Evolutionary conservation across 805 yeast species (phyloP), one percentile per base, ranked within the genome.

Genomic region (Metschnikowia proteae): DNA sequence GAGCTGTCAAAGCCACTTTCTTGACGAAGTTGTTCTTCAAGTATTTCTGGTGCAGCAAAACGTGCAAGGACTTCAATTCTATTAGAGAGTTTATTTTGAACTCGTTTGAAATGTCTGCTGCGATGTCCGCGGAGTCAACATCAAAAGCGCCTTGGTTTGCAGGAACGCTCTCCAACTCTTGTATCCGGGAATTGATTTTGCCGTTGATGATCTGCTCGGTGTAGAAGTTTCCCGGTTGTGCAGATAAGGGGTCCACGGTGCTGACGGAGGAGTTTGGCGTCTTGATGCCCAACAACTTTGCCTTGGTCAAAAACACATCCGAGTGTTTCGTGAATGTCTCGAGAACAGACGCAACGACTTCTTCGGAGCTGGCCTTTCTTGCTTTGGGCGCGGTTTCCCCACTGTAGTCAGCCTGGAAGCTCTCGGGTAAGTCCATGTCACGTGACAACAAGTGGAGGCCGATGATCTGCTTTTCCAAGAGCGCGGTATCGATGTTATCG

Each of bases 31-130:
- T 75, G 59, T 83, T 84, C 62, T 88, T 82, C 45, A 86, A 56
- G 49, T 80, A 81, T 60, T 86, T 87, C 62, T 87, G 96, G 55
- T 83, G 80, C 1, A 86, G 74, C 47, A 87, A 70, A 3, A 86
- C 63, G 55, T 83, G 80, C 50, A 87, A 69, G 1, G 86, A 71
- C 62, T 86, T 87, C 57, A 87, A 68, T 66, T 87, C 96, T 36
- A 86, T 73, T 31, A 87, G 66, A 4, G 89, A 81, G 47, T 74
- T 78, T n/a, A 84, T 63, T 63, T 86, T 86, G 47, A 84, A 64
- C 25, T 46, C 48, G 41, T 43, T 44, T 8, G 40, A 40, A n/a
- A 26, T n/a, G 23, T 34, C 30, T 10, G 27, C 45, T n/a, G 30
- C 29, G 5, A 27, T 10, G 36, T 31, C 45, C 9, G 32, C n/a